These are phyloP conservation scores for Chondrostereum purpureum DNA, from an alignment of 1,284 basidiomycete genomes.

Conservation along the genomic window DNA sequence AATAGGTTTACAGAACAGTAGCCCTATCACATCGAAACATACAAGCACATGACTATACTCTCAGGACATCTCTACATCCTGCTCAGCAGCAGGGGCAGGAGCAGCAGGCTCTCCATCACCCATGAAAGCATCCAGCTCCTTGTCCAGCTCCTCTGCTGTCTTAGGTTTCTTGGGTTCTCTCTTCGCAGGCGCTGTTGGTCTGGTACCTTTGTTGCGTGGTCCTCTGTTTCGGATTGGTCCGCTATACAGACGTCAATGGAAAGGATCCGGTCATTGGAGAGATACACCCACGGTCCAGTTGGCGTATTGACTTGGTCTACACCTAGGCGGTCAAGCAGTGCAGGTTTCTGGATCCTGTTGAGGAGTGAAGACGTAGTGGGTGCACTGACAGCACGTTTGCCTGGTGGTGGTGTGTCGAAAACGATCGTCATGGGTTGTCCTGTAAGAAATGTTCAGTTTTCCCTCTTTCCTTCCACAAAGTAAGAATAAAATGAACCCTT, in stretches of 20 bases:
- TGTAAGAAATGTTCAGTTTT: conserved; percentile 29
- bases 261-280: neutral
- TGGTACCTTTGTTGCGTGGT: conserved; percentile 21
- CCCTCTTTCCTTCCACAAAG: neutral
- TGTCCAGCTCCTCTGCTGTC: conserved; percentile 82
- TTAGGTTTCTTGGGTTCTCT: conserved; percentile 46
- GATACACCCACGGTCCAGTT: conserved; percentile 25
- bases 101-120: conserved; percentile 41
- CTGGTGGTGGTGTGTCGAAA: conserved; percentile 47
- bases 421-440: conserved; percentile 79
- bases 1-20: too few relatives aligned
- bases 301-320: conserved; percentile 30
- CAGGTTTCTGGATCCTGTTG: conserved; percentile 58
- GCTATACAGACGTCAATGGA: conserved; percentile 5
- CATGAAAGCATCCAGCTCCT: conserved; percentile 91
- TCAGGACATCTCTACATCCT: conserved; percentile 24
- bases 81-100: conserved; percentile 17
- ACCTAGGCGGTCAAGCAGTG: conserved; percentile 53
- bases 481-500: conserved; percentile 58
- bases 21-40: too few relatives aligned
- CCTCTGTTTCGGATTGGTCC: conserved; percentile 34
- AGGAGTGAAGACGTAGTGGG: conserved; percentile 44
- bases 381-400: conserved; percentile 38
- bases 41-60: neutral
- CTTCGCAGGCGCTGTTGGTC: conserved; percentile 19